Evolutionary conservation across 2,329 filamentous ascomycete genomes (phyloP).

Genomic region (Teratosphaeria pseudoeucalypti): DNA sequence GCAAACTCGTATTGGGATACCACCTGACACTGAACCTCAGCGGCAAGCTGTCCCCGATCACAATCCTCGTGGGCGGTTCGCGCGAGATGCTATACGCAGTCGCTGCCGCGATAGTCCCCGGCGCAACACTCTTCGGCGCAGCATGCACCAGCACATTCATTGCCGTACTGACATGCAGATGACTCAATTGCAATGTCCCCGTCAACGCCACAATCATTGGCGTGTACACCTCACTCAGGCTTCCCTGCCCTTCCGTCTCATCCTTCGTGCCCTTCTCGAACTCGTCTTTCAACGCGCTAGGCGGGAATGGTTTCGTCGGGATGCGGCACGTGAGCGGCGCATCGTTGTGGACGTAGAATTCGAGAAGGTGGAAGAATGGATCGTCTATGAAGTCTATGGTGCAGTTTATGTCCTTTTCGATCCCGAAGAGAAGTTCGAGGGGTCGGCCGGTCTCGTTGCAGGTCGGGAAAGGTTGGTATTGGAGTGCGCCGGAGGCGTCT

Average conservation of each 20-base stretch:
- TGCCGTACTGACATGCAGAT: slow-evolving; percentile 81
- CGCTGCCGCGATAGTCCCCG: slow-evolving; percentile 75
- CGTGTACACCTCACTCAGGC: slow-evolving; percentile 47
- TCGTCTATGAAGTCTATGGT: slow-evolving; percentile 68
- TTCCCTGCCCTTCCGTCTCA: slow-evolving; percentile 27
- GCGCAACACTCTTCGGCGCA: slow-evolving; percentile 41
- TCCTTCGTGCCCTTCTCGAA: slow-evolving; percentile 24
- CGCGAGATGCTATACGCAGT: slow-evolving; percentile 71
- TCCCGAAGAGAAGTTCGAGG: slow-evolving; percentile 77
- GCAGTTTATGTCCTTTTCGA: slow-evolving; percentile 72
- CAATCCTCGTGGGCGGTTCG: slow-evolving; percentile 50
- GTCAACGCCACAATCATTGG: slow-evolving; percentile 82
- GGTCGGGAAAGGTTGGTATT: slow-evolving; percentile 82
- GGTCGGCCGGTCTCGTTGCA: slow-evolving; percentile 81
- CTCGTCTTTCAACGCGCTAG: slow-evolving; percentile 26
- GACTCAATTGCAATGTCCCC: slow-evolving; percentile 77
- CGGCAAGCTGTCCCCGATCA: slow-evolving; percentile 78
- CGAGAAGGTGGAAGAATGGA: slow-evolving; percentile 76
- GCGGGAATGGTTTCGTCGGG: slow-evolving; percentile 58
- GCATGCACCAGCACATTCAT: slow-evolving; percentile 79
- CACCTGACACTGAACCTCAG: slow-evolving; percentile 74
- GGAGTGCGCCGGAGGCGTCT: slow-evolving; percentile 64
- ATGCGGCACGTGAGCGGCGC: slow-evolving; percentile 86
- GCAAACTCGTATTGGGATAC: slow-evolving; percentile 67
- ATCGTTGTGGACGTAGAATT: slow-evolving; percentile 98